Percentiles rank a stretch among this genome's conserved stretches.
phyloP scores from a whole-genome alignment of 371 early-diverging fungal species.

The Amoeboradix gromovi region DNA sequence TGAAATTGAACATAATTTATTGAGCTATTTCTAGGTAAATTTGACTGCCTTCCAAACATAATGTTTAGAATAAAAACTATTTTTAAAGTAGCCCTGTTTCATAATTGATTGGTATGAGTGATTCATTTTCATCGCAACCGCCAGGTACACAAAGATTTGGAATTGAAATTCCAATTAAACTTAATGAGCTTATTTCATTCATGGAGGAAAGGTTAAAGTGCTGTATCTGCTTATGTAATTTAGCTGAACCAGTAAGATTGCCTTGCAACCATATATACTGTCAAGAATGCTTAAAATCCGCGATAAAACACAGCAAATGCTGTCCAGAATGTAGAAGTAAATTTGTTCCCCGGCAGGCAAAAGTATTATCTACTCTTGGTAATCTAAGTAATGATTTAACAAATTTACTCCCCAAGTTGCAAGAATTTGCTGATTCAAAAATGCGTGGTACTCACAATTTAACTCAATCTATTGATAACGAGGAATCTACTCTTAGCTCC shows the following conservation, averaged over 20 bases:
- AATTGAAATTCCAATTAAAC: background rate
- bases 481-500: background rate
- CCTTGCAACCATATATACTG: background rate
- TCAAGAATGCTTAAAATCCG: background rate
- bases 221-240: background rate
- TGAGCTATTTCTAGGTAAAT: too few relatives aligned
- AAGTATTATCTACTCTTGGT: background rate
- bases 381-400: background rate
- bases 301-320: background rate
- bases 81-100: too few relatives aligned
- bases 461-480: background rate
- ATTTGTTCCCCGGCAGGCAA: background rate
- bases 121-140: background rate
- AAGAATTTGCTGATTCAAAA: background rate
- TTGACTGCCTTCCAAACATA: too few relatives aligned
- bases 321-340: background rate
- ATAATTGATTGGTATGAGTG: too few relatives aligned
- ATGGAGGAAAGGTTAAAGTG: background rate
- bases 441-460: too few relatives aligned
- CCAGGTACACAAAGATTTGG: background rate
- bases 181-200: background rate
- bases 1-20: too few relatives aligned
- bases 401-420: background rate
- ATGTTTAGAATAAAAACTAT: too few relatives aligned
- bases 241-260: background rate